phyloP scores from a whole-genome alignment of 805 yeast species.

The Ogataea kodamae region DNA sequence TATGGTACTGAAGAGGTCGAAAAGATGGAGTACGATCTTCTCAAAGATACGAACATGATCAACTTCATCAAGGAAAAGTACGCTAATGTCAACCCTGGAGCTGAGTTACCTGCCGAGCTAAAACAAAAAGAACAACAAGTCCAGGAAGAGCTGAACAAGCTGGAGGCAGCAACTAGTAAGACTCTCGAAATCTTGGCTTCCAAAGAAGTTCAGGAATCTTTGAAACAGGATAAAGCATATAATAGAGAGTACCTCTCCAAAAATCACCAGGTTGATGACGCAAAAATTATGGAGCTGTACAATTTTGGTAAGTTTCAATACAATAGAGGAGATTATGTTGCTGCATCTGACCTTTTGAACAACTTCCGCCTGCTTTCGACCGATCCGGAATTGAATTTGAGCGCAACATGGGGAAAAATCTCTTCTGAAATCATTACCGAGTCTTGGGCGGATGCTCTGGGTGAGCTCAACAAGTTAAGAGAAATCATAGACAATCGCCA shows the following conservation, averaged over 20 bases:
- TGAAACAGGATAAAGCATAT: conserved; percentile 53
- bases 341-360: conserved; percentile 55
- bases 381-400: conserved; percentile 45
- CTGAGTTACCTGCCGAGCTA: conserved; percentile 40
- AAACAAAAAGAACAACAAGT: conserved; percentile 39
- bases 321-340: conserved; percentile 58
- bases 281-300: conserved; percentile 47
- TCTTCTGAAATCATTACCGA: conserved; percentile 55
- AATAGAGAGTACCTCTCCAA: conserved; percentile 46
- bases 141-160: conserved; percentile 35
- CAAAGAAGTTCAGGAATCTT: conserved; percentile 48
- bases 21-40: conserved; percentile 47
- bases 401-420: conserved; percentile 68
- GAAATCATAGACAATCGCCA: conserved; percentile 57
- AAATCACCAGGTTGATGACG: conserved; percentile 45
- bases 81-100: conserved; percentile 38
- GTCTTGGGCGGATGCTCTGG: conserved; percentile 50
- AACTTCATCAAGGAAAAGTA: conserved; percentile 46
- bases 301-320: conserved; percentile 61
- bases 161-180: conserved; percentile 42
- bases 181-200: conserved; percentile 44
- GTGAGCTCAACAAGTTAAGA: conserved; percentile 51
- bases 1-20: conserved; percentile 40
- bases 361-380: conserved; percentile 56
- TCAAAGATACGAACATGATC: conserved; percentile 57